These are phyloP conservation scores for Chenopodium quinoa DNA, from an alignment of 148 eudicot species.

Conservation along the genomic window DNA sequence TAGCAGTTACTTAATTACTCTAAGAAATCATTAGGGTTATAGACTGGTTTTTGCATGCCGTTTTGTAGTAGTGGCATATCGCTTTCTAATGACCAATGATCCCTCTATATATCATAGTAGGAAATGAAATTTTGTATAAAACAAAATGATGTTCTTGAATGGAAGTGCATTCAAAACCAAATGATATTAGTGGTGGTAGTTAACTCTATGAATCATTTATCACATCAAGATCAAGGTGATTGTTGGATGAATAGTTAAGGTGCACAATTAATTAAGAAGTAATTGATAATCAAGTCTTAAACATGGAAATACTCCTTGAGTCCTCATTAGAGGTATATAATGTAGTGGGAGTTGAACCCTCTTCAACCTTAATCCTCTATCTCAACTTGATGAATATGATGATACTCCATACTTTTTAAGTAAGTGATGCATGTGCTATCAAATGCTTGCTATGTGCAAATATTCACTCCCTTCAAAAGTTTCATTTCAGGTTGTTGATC, in stretches of 20 bases:
- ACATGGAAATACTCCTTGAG: neutral
- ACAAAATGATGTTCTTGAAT: neutral
- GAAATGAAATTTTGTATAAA: neutral
- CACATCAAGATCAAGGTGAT: neutral
- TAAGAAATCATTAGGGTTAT: too few relatives aligned
- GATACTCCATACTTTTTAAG: too few relatives aligned
- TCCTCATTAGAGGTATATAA: neutral
- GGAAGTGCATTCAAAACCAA: neutral
- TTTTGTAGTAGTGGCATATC: too few relatives aligned
- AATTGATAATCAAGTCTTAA: neutral
- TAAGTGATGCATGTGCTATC: neutral
- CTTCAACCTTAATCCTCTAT: neutral
- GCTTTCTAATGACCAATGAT: too few relatives aligned
- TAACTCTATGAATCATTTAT: too few relatives aligned
- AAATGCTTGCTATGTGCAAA: neutral
- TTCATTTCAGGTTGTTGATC: conserved; percentile 60
- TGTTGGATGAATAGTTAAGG: neutral
- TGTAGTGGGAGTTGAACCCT: neutral
- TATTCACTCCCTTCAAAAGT: neutral
- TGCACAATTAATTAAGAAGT: neutral
- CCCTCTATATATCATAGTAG: too few relatives aligned
- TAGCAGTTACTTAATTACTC: neutral
- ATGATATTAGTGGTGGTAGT: neutral
- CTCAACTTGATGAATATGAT: too few relatives aligned
- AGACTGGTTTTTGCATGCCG: too few relatives aligned